Percentiles rank a stretch among this genome's conserved stretches.
These are phyloP conservation scores for Boletus patriciae DNA, from an alignment of 768 basidiomycete species.

Conservation along the genomic window DNA sequence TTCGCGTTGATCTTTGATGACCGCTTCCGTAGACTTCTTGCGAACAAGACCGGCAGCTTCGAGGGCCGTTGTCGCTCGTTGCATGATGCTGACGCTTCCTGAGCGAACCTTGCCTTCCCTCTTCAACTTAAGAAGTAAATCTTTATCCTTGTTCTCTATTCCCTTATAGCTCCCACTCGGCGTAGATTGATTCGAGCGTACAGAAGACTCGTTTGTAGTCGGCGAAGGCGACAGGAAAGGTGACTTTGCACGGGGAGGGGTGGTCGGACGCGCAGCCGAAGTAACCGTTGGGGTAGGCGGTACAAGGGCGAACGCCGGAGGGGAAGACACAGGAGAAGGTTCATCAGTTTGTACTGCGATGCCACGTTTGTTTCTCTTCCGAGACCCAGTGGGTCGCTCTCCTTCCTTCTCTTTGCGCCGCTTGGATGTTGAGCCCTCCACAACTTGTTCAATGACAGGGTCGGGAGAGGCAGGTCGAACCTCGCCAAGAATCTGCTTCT, in stretches of 20 bases:
- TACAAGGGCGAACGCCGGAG: slow-evolving; percentile 68
- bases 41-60: slow-evolving; percentile 82
- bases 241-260: slow-evolving; percentile 52
- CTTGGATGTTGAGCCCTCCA: slow-evolving; percentile 23
- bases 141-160: slow-evolving; percentile 50
- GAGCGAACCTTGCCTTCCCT: slow-evolving; percentile 64
- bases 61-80: slow-evolving; percentile 87
- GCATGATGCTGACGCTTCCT: slow-evolving; percentile 94
- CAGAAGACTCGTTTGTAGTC: slow-evolving; percentile 47
- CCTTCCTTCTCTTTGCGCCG: slow-evolving; percentile 35
- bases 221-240: slow-evolving; percentile 60
- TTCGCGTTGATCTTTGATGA: slow-evolving; percentile 65
- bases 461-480: slow-evolving; percentile 22
- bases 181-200: slow-evolving; percentile 66
- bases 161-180: slow-evolving; percentile 60
- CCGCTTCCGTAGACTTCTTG: slow-evolving; percentile 77
- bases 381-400: slow-evolving; percentile 20
- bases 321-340: slow-evolving; percentile 31
- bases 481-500: slow-evolving; percentile 51
- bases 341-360: slow-evolving; percentile 51
- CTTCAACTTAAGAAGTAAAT: slow-evolving; percentile 47
- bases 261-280: slow-evolving; percentile 39
- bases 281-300: slow-evolving; percentile 72
- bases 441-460: slow-evolving; percentile 16
- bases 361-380: slow-evolving; percentile 24